Base-by-base conservation (phyloP, 805 yeast genomes). In the Metschnikowia dekortorum region DNA sequence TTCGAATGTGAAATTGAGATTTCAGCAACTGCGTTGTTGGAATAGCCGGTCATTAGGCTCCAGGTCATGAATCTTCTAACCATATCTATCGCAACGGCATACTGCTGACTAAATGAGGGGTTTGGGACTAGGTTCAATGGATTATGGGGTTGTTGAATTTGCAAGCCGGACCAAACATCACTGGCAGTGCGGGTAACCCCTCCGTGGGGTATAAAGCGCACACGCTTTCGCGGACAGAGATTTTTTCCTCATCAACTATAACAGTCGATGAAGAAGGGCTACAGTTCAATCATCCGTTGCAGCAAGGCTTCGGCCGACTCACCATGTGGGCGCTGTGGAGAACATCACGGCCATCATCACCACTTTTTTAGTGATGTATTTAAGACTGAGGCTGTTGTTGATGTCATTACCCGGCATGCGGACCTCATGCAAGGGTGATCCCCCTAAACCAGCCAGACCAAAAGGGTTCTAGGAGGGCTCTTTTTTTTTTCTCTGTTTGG, bases 181-280 rank as follows among this genome's bases (percentile, higher is more conserved):
- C 14, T 22, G 39, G 28, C 26, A 18, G 22, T 33, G 38, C 45
- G 45, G 42, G 56, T 53, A 50, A 53, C 56, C 56, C 53, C 41
- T 39, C 13, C 40, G 39, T 41, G 38, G 35, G 22, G 52, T 53
- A 51, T 46, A 51, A 44, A 16, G 18, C 42, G 28, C 38, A 33
- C 10, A 32, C 28, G 50, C 6, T 33, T 16, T 32, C 39, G 39
- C 44, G 30, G n/a, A 11, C 8, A 26, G 11, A 18, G 31, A 48
- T 44, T 49, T 52, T 47, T 44, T 70, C 74, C 53, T 61, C 60
- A 75, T 75, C 82, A 78, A 77, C 82, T 78, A 78, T 74, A 68
- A 74, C 81, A 78, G 81, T 75, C 81, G 69, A 74, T 75, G 81
- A 79, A 66, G 81, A 75, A 59, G 68, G 76, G 69, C 71, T 68